These are phyloP conservation scores for Helianthus tuberosus DNA, from an alignment of 129 eudicot genomes.

Conservation along the genomic window DNA sequence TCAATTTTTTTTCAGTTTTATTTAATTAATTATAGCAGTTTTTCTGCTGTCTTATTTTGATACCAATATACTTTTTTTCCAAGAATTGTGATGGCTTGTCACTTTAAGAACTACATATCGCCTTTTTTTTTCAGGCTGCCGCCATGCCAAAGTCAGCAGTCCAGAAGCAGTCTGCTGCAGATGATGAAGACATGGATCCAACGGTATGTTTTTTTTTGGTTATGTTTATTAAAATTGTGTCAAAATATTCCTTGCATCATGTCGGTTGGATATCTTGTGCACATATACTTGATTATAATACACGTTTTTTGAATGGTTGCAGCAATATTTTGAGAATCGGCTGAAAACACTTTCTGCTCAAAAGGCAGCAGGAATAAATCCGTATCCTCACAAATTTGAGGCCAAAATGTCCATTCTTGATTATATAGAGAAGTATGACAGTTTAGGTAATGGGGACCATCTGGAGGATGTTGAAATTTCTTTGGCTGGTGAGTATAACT, in stretches of 20 bases:
- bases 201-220: conserved; percentile 46
- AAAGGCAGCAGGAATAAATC: conserved; percentile 71
- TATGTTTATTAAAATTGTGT: neutral
- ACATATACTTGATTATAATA: neutral
- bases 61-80: neutral
- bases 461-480: conserved; percentile 67
- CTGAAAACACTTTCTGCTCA: conserved; percentile 69
- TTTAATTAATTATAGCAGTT: neutral
- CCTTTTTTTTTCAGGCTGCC: conserved; percentile 40
- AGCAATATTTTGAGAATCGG: conserved; percentile 91
- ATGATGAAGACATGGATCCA: conserved; percentile 94
- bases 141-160: conserved; percentile 44
- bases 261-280: neutral
- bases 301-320: conserved; percentile 33
- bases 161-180: conserved; percentile 58
- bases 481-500: conserved; percentile 59
- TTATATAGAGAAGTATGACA: conserved; percentile 60
- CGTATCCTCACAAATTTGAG: conserved; percentile 87
- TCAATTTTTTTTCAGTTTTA: neutral
- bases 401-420: conserved; percentile 57
- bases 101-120: conserved; percentile 3
- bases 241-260: neutral
- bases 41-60: neutral
- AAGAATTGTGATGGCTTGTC: neutral
- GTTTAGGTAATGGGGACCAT: conserved; percentile 63